Evolutionary conservation across 2,329 filamentous ascomycete genomes (phyloP), one percentile per base, ranked within the genome.

Genomic region (Penicillium frequentans): DNA sequence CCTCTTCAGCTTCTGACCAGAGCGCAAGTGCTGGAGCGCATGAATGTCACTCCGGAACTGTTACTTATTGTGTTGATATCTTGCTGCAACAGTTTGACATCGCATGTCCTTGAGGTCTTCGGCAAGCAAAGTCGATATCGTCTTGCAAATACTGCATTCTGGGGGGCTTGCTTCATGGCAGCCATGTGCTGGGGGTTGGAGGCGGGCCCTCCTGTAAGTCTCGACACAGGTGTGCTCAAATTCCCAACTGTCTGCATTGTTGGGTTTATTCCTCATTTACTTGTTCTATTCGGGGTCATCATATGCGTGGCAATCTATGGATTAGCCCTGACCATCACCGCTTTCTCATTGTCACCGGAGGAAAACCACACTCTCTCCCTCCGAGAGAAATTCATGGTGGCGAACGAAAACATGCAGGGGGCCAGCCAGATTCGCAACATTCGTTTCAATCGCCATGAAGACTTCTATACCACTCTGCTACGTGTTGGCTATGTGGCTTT

Each of bases 231-330:
- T 4, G 81, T 96, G 11, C 80, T 97, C 43, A 85, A 91, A 59
- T 97, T 96, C 63, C 95, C 95, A 3, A 97, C 93, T 0, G 92
- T 98, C 42, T 97, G 91, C 68, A 92, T 98, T 57, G 89, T 98
- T 29, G 91, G 93, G 1, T 97, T 98, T 71, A 89, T 98, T 35
- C 95, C 95, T 1, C 93, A 98, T 73, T 82, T 98, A n/a, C 79
- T 96, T 24, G 90, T 98, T 13, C 76, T 98, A 1, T 67, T 84
- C 8, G 95, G 93, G 0, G 96, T 97, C 47, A 57, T 85, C 5
- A 77, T 88, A 16, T 98, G 95, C 70, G 81, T 85, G 3, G 69
- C 81, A 8, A 96, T 99, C 48, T 98, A 98, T 70, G 77, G 77
- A 0, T 67, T 95, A 23, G 93, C 93, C 3, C 78, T 98, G 27